Evolutionary conservation across 2,329 filamentous ascomycete species (phyloP), one percentile per base, ranked within the genome.

Genomic region (Xylariaceae sp.): DNA sequence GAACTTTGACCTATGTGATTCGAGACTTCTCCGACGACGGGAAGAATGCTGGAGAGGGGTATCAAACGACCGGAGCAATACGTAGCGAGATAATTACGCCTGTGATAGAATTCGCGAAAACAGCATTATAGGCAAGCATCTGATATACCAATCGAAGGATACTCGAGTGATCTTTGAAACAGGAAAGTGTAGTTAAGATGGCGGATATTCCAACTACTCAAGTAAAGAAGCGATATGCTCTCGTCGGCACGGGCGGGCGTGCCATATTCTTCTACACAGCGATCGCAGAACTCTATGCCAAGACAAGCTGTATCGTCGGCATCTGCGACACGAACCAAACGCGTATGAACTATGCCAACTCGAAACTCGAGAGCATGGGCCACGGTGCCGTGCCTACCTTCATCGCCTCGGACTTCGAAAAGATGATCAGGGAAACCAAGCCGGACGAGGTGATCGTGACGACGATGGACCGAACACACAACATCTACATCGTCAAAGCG

Each of bases 381-480:
- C 70, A 78, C 52, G 59, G 53, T 2, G 54, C 64, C 2, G 68
- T 83, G 0, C 77, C 78, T 2, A 79, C 76, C 0, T 83, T 73
- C 60, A 66, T 70, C 22, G 77, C 78, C 0, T 48, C 61, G 11
- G 68, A 77, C 54, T 83, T 83, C 52, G 78, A 81, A 57, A 63
- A 64, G 38, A 82, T 83, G 80, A 69, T 80, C 50, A 44, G 63
- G 23, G 75, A 79, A 38, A 76, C 76, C 0, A 69, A 69, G 45
- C 79, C 80, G 0, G 77, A 83, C 59, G 77, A 80, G 56, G 71
- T 83, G 14, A 82, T 83, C 51, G 70, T 83, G 14, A 82, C 79
- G 1, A 82, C 79, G 0, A 80, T 83, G 55, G 80, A 83, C 62
- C 73, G 79, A 21, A 80, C 77, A 4, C 80, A 83, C 60, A 68